Conservation (phyloP, 2,329 filamentous ascomycete species). For the Fusarium verticillioides region DNA sequence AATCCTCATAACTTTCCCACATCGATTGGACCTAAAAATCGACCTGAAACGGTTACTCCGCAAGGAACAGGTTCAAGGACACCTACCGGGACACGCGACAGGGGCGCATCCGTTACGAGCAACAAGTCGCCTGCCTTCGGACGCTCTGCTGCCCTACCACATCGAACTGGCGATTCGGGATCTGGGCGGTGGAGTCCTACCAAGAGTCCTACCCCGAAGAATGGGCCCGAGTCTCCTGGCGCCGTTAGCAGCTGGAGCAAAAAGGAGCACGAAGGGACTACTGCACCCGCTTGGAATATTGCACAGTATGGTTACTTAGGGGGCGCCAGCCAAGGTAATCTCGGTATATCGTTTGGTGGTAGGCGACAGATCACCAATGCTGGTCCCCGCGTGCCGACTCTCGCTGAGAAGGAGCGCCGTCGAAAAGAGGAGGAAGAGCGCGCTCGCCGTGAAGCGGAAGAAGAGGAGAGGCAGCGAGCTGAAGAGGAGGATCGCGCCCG, state of each 20-base stretch:
- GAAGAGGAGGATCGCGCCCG: slow-evolving; percentile 73
- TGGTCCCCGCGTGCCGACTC: slow-evolving; percentile 79
- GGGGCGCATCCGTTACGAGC: slow-evolving; percentile 67
- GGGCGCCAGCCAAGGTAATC: slow-evolving; percentile 93
- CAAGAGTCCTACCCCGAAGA: slow-evolving; percentile 63
- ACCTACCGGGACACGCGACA: slow-evolving; percentile 57
- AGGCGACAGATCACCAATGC: slow-evolving; percentile 92
- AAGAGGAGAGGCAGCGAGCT: slow-evolving; percentile 60
- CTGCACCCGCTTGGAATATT: slow-evolving; percentile 96
- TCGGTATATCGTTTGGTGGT: slow-evolving; percentile 92
- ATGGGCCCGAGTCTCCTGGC: slow-evolving; percentile 62
- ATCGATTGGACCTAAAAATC: slow-evolving; percentile 78
- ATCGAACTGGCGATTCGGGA: slow-evolving; percentile 64
- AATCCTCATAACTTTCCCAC: slow-evolving; percentile 80
- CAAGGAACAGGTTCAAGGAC: slow-evolving; percentile 69
- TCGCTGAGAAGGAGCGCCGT: slow-evolving; percentile 84
- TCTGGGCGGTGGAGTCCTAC: slow-evolving; percentile 71
- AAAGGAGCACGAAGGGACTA: slow-evolving; percentile 81
- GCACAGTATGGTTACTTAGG: slow-evolving; percentile 99
- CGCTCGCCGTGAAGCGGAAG: slow-evolving; percentile 64
- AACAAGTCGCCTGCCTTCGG: slow-evolving; percentile 65
- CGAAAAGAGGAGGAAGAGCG: slow-evolving; percentile 71
- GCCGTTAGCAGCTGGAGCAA: slow-evolving; percentile 90
- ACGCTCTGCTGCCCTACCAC: slow-evolving; percentile 53
- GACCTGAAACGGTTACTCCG: slow-evolving; percentile 70